Percentiles rank a stretch among this genome's conserved stretches.
These are phyloP conservation scores for Aspergillus sp. DNA, from an alignment of 2,329 filamentous ascomycete species.

Conservation along the genomic window DNA sequence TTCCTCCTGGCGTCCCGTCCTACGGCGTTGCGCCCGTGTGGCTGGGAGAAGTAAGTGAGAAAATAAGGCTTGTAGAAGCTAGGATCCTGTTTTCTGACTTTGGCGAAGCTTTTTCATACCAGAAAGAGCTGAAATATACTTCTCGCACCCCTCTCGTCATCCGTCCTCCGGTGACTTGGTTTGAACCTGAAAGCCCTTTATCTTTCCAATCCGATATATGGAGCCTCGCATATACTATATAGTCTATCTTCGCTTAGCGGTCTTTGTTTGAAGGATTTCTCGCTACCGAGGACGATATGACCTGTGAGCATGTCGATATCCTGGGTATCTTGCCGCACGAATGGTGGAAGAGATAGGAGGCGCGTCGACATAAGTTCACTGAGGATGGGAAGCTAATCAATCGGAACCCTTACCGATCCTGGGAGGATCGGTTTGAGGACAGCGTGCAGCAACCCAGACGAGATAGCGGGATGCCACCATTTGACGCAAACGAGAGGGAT, in stretches of 20 bases:
- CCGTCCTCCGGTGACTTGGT: conserved; percentile 32
- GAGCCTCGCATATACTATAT: conserved; percentile 27
- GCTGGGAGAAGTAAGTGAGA: conserved; percentile 31
- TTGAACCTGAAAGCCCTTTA: conserved; percentile 27
- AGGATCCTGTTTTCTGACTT: conserved; percentile 3
- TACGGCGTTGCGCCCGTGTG: conserved; percentile 32
- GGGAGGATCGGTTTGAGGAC: conserved; percentile 12
- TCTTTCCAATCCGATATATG: conserved; percentile 34
- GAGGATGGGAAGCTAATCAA: conserved; percentile 7
- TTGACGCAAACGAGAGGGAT: conserved; percentile 14
- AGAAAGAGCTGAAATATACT: neutral
- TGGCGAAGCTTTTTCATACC: conserved; percentile 4
- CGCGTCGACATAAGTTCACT: conserved; percentile 7
- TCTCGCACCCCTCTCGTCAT: conserved; percentile 27
- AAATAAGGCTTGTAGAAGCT: neutral
- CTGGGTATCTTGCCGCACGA: conserved; percentile 22
- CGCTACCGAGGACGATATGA: conserved; percentile 24
- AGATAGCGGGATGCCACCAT: conserved; percentile 5
- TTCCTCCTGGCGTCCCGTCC: conserved; percentile 25
- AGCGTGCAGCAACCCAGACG: conserved; percentile 9
- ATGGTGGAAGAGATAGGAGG: conserved; percentile 19
- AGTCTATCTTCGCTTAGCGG: conserved; percentile 26
- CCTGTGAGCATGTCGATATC: conserved; percentile 24
- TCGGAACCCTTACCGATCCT: conserved; percentile 8
- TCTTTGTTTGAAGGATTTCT: conserved; percentile 25